Evolutionary conservation across 202 grass and related monocot genomes (phyloP).

Genomic region (Setaria italica): DNA sequence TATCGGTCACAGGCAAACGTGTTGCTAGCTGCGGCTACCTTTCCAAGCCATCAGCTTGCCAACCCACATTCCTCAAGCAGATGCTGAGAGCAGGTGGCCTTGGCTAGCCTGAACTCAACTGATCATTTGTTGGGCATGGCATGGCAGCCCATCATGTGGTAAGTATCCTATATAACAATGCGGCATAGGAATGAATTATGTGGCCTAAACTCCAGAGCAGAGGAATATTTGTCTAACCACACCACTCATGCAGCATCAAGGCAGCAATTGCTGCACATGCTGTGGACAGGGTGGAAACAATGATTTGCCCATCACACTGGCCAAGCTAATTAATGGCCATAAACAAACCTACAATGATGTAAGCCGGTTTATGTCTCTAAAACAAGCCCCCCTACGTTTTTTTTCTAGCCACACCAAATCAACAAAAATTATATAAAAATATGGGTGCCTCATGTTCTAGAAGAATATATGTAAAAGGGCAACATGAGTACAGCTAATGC

Average conservation of each 20-base stretch:
- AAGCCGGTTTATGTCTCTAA: slow-evolving; percentile 56
- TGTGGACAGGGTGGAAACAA: slow-evolving; percentile 71
- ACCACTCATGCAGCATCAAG: slow-evolving; percentile 62
- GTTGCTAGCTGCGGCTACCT: slow-evolving; percentile 27
- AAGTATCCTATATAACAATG: slow-evolving; percentile 45
- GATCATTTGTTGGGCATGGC: slow-evolving; percentile 31
- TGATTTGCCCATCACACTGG: slow-evolving; percentile 58
- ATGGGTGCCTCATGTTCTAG: slow-evolving; percentile 30
- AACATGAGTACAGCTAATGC: slow-evolving; percentile 62
- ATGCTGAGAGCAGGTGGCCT: slow-evolving; percentile 58
- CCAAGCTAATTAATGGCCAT: slow-evolving; percentile 59
- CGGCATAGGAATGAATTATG: slow-evolving; percentile 47
- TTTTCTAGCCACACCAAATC: slow-evolving; percentile 33
- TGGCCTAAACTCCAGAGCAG: slow-evolving; percentile 47
- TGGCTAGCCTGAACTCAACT: slow-evolving; percentile 14
- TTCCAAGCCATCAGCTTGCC: slow-evolving; percentile 38
- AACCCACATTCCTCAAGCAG: slow-evolving; percentile 57
- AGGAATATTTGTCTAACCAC: slow-evolving; percentile 68
- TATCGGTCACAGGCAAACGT: slow-evolving; percentile 33
- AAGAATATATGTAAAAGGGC: slow-evolving; percentile 53
- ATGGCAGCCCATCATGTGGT: slow-evolving; percentile 53
- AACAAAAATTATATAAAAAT: not conserved
- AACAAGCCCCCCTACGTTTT: slow-evolving; percentile 18
- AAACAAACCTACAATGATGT: slow-evolving; percentile 60
- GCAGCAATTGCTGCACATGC: slow-evolving; percentile 65